These are phyloP conservation scores for Leptodontidium sp. DNA, from an alignment of 2,329 filamentous ascomycete species.

Conservation along the genomic window DNA sequence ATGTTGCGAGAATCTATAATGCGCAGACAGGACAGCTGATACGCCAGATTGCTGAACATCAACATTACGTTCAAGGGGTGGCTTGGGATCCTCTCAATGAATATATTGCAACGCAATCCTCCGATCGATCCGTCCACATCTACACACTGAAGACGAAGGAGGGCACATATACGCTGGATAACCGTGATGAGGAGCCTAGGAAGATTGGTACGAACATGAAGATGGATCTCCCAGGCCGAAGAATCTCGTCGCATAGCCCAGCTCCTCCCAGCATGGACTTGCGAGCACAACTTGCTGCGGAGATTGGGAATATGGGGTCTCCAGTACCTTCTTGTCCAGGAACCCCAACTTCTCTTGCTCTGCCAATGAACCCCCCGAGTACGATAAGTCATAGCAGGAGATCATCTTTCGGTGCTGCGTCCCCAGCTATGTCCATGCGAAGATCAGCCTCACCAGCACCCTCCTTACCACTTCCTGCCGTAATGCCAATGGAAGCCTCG, in stretches of 20 bases:
- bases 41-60: conserved; percentile 95
- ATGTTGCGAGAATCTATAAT: conserved; percentile 96
- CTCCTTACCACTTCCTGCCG: conserved; percentile 90
- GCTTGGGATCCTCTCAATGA: conserved; percentile 99
- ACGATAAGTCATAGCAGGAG: conserved; percentile 89
- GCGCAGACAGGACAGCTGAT: conserved; percentile 83
- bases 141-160: conserved; percentile 97
- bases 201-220: conserved; percentile 79
- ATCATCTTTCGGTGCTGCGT: conserved; percentile 87
- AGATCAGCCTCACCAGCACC: conserved; percentile 93
- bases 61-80: conserved; percentile 97
- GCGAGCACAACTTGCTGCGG: conserved; percentile 64
- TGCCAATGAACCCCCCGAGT: conserved; percentile 95
- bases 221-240: conserved; percentile 90
- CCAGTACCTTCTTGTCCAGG: conserved; percentile 91
- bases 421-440: conserved; percentile 68
- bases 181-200: conserved; percentile 69
- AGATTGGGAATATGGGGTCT: conserved; percentile 72
- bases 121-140: conserved; percentile 96
- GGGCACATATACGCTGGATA: conserved; percentile 84
- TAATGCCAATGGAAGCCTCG: conserved; percentile 92
- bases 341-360: conserved; percentile 85
- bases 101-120: conserved; percentile 97
- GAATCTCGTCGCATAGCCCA: conserved; percentile 91
- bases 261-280: conserved; percentile 83